Percentiles rank a stretch among this genome's conserved stretches.
Conservation (phyloP, 2,329 filamentous ascomycete genomes). For the Colletotrichum sp. region DNA sequence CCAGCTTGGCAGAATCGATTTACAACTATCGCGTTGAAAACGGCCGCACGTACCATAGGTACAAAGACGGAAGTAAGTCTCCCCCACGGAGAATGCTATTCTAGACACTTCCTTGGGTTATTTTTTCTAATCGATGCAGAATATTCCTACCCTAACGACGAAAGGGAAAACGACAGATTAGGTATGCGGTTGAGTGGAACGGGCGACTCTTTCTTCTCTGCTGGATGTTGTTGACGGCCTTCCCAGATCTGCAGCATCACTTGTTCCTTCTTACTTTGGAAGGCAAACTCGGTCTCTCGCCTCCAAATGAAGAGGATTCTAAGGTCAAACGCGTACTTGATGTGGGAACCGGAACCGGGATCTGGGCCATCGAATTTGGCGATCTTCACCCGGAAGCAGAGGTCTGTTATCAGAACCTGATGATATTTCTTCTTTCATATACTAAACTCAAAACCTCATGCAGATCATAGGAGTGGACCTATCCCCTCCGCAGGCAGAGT, state of each 20-base stretch:
- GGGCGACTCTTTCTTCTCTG: neutral
- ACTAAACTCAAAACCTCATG: neutral
- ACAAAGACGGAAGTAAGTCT: neutral
- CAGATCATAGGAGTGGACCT: neutral
- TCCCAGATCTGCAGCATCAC: neutral
- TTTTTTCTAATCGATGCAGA: neutral
- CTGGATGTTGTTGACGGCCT: neutral
- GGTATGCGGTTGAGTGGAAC: neutral
- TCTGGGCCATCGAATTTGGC: neutral
- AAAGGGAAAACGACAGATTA: neutral
- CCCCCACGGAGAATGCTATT: no score
- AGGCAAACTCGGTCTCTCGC: neutral
- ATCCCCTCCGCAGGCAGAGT: neutral
- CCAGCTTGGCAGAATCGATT: neutral
- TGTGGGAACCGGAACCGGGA: neutral
- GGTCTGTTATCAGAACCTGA: neutral
- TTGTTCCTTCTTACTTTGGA: neutral
- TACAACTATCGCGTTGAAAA: neutral
- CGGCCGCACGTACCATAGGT: neutral
- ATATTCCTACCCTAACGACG: neutral
- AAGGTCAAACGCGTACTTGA: neutral
- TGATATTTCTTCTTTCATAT: rapidly evolving
- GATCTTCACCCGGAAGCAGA: neutral
- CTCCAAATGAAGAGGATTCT: neutral
- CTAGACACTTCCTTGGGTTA: neutral